A percentile compares a stretch with the other conserved stretches of the same genome.
phyloP scores from a whole-genome alignment of 805 yeast species.

The fission yeast (Schizosaccharomyces pombe) region DNA sequence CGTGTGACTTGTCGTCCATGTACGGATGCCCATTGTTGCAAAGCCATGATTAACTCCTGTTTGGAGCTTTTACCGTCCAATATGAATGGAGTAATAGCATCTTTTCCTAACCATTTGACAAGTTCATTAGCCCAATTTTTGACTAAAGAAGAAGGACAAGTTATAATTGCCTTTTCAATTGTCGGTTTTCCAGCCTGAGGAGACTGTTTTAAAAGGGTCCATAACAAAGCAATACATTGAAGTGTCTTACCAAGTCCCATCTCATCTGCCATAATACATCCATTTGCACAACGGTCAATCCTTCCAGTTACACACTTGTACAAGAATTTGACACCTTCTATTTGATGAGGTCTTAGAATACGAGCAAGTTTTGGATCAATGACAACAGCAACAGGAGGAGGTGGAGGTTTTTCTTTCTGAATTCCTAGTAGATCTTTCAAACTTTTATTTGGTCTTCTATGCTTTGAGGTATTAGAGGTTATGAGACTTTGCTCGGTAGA shows the following conservation, averaged over 20 bases:
- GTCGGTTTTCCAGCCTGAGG: slow-evolving; percentile 55
- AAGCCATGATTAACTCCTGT: slow-evolving; percentile 36
- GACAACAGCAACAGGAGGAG: slow-evolving; percentile 84
- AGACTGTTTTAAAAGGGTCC: slow-evolving; percentile 76
- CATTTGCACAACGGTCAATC: slow-evolving; percentile 35
- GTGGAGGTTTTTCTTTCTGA: slow-evolving; percentile 21
- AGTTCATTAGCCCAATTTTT: slow-evolving; percentile 95
- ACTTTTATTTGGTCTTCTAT: slow-evolving; percentile 27
- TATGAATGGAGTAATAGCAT: slow-evolving; percentile 68
- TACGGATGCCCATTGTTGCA: slow-evolving; percentile 70
- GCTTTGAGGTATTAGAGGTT: slow-evolving; percentile 18
- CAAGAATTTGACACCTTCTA: slow-evolving; percentile 79
- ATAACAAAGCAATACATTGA: slow-evolving; percentile 71
- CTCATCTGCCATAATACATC: slow-evolving; percentile 96
- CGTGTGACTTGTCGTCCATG: slow-evolving; percentile 70
- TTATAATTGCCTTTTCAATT: slow-evolving; percentile 74
- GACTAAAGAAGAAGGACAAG: slow-evolving; percentile 84
- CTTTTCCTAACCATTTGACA: slow-evolving; percentile 83
- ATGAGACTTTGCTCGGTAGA: slow-evolving; percentile 7
- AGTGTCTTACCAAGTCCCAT: slow-evolving; percentile 87
- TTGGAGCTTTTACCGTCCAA: slow-evolving; percentile 57
- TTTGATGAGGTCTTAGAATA: slow-evolving; percentile 82
- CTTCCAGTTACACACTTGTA: slow-evolving; percentile 73
- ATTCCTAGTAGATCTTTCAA: slow-evolving; percentile 66
- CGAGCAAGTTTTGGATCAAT: slow-evolving; percentile 73